Percentiles rank a stretch among this genome's conserved stretches.
Conservation (phyloP, 495 filamentous ascomycete species). For the Xylaria castorea region DNA sequence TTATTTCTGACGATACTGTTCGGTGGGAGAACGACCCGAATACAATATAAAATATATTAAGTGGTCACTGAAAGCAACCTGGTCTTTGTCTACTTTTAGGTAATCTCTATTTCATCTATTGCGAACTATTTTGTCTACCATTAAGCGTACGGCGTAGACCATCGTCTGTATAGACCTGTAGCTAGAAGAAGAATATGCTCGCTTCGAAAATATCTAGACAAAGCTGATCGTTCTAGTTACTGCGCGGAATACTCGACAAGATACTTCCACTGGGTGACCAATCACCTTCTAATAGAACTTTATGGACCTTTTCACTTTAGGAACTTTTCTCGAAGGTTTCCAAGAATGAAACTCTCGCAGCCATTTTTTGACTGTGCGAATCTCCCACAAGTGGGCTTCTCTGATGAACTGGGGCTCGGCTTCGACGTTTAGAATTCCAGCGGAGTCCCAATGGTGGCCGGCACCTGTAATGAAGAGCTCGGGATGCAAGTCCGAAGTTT, state of each 20-base stretch:
- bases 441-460: conserved; percentile 59
- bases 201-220: background rate
- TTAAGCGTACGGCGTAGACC: background rate
- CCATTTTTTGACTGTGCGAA: conserved; percentile 50
- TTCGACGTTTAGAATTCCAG: conserved; percentile 51
- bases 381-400: conserved; percentile 58
- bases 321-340: conserved; percentile 28
- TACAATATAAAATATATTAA: background rate
- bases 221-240: background rate
- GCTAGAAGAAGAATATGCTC: background rate
- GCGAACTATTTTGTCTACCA: background rate
- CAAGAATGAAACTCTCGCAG: conserved; percentile 34
- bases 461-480: conserved; percentile 52
- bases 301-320: background rate
- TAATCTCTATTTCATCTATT: background rate
- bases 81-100: background rate
- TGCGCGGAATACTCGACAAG: background rate
- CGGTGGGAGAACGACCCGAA: background rate
- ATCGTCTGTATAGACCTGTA: background rate
- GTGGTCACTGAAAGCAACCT: background rate
- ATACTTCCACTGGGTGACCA: background rate
- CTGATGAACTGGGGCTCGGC: conserved; percentile 58
- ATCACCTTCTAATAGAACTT: background rate
- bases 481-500: conserved; percentile 47
- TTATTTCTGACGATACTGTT: background rate